Evolutionary conservation across 352 stramenopile genomes (phyloP).

Genomic region (Globisporangium parvum): DNA sequence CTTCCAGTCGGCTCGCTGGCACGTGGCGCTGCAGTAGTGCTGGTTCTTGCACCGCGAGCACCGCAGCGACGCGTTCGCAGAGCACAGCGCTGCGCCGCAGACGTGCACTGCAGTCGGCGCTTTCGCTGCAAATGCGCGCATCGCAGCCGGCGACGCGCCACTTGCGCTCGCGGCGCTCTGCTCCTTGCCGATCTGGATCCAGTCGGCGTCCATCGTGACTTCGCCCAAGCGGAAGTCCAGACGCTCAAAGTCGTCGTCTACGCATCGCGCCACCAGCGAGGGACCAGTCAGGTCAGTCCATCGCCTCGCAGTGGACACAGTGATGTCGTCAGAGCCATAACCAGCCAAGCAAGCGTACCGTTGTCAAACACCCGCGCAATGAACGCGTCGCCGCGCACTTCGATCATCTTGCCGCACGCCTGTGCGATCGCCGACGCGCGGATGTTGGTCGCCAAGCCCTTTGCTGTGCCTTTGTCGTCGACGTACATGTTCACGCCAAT

Average conservation of each 20-base stretch:
- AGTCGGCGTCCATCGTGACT: conserved; percentile 54
- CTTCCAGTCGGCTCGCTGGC: conserved; percentile 83
- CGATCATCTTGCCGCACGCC: conserved; percentile 74
- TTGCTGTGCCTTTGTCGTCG: conserved; percentile 86
- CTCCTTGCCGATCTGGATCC: conserved; percentile 58
- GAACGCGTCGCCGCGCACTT: conserved; percentile 85
- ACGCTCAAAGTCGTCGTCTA: conserved; percentile 80
- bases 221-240: conserved; percentile 75
- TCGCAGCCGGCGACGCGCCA: conserved; percentile 21
- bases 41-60: conserved; percentile 81
- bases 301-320: neutral
- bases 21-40: conserved; percentile 81
- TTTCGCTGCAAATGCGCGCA: conserved; percentile 17
- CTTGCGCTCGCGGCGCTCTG: conserved; percentile 28
- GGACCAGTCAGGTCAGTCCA: neutral
- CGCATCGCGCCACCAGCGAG: no score
- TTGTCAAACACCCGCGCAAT: conserved; percentile 87
- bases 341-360: conserved; percentile 29
- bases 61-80: conserved; percentile 58
- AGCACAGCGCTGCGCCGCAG: conserved; percentile 64
- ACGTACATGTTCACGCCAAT: conserved; percentile 88
- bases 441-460: conserved; percentile 69
- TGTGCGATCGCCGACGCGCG: conserved; percentile 77
- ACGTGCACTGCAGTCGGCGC: conserved; percentile 30
- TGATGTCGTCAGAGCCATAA: neutral